Evolutionary conservation across 805 yeast genomes (phyloP).

Genomic region (Candida adriatica): DNA sequence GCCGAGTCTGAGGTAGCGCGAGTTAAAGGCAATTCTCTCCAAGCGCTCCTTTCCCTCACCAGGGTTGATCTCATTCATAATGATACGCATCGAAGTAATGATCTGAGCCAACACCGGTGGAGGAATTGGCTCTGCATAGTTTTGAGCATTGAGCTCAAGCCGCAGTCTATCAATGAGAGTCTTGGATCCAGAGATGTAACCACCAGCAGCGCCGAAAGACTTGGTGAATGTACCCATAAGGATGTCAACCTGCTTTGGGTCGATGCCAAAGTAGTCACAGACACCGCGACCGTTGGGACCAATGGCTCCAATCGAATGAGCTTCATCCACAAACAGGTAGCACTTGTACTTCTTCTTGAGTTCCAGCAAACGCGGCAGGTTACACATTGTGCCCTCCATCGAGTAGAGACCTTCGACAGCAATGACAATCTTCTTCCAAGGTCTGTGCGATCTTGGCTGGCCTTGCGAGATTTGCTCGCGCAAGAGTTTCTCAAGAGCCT

Average conservation of each 20-base stretch:
- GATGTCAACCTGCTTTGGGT: constrained; percentile 72
- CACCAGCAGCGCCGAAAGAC: constrained; percentile 98
- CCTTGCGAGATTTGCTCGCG: constrained; percentile 54
- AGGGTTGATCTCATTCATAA: constrained; percentile 76
- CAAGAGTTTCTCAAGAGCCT: constrained; percentile 67
- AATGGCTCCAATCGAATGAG: constrained; percentile 98
- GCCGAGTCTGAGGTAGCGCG: constrained; percentile 87
- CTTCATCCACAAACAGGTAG: constrained; percentile 90
- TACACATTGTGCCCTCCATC: constrained; percentile 74
- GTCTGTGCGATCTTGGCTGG: constrained; percentile 81
- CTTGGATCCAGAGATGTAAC: constrained; percentile 80
- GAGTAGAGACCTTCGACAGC: constrained; percentile 88
- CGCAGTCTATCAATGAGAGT: constrained; percentile 67
- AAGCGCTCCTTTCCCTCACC: constrained; percentile 92
- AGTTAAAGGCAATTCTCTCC: constrained; percentile 90
- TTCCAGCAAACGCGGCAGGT: constrained; percentile 59
- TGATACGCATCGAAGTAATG: constrained; percentile 67
- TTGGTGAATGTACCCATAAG: constrained; percentile 98
- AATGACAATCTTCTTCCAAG: constrained; percentile 86
- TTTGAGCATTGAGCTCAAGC: constrained; percentile 62
- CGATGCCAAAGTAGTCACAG: constrained; percentile 84
- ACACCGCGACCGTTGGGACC: constrained; percentile 94
- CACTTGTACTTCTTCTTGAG: constrained; percentile 85
- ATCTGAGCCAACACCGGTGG: constrained; percentile 91
- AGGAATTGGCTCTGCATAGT: constrained; percentile 80